Percentiles rank a stretch among this genome's conserved stretches.
Conservation (phyloP, 1,284 basidiomycete species). For the Rhodofomes roseus region DNA sequence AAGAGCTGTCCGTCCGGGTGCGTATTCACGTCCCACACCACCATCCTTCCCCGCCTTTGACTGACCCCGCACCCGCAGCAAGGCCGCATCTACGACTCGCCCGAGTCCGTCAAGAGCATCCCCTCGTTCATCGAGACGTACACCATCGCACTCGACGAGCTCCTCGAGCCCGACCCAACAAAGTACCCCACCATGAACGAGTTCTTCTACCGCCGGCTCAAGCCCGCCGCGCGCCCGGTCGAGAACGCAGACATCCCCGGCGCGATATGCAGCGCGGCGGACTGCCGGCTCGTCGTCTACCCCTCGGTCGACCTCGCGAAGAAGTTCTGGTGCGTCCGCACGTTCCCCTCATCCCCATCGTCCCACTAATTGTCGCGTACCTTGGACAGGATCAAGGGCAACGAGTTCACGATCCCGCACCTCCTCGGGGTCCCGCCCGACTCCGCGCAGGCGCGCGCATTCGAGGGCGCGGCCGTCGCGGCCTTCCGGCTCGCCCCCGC, state of each 20-base stretch:
- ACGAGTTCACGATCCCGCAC: slow-evolving; percentile 61
- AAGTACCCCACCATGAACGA: slow-evolving; percentile 77
- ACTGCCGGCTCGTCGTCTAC: slow-evolving; percentile 74
- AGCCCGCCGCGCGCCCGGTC: slow-evolving; percentile 62
- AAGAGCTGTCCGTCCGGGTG: slow-evolving; percentile 63
- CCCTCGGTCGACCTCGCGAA: slow-evolving; percentile 56
- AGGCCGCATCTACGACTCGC: slow-evolving; percentile 52
- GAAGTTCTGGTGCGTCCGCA: slow-evolving; percentile 52
- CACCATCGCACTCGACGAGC: slow-evolving; percentile 56
- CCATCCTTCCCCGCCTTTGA: not conserved
- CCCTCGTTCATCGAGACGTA: slow-evolving; percentile 75
- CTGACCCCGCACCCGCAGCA: slow-evolving; percentile 30
- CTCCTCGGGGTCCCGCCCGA: slow-evolving; percentile 46
- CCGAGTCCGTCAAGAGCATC: slow-evolving; percentile 58
- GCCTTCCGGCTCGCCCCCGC: slow-evolving; percentile 73
- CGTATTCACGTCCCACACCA: slow-evolving; percentile 15
- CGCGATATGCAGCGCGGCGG: slow-evolving; percentile 66
- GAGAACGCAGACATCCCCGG: slow-evolving; percentile 51
- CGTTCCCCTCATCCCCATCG: not conserved
- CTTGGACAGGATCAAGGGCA: slow-evolving; percentile 65
- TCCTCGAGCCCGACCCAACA: slow-evolving; percentile 58
- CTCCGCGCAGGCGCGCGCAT: slow-evolving; percentile 38
- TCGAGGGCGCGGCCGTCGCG: slow-evolving; percentile 50
- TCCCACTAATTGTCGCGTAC: not conserved
- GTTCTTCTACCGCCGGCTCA: slow-evolving; percentile 75